Evolutionary conservation across 2,329 filamentous ascomycete species (phyloP), one percentile per base, ranked within the genome.

Genomic region (Aspergillus candidus): DNA sequence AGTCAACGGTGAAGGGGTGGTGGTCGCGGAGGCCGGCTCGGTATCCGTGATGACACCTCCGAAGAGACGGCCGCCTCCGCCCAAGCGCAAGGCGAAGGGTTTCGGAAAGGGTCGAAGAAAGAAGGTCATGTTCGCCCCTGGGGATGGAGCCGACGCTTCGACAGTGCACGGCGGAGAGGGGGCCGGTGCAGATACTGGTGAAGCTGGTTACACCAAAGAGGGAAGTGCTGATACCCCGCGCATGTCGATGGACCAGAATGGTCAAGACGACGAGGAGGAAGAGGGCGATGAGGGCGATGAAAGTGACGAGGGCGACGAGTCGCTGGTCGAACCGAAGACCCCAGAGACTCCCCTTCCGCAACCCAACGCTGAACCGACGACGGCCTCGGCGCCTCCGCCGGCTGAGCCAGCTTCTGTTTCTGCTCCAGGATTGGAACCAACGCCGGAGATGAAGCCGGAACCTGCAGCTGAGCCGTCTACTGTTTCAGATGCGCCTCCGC

Each of bases 41-140:
- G 56, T 71, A 65, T 55, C 64, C 35, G 63, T 67, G 8, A 55
- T 63, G 53, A 75, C 74, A 15, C 74, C 76, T 12, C 68, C 72
- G 4, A 75, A 74, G 60, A 79, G 83, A 60, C 80, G 84, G 48
- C 83, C 84, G 0, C 84, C 83, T 22, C 84, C 86, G 1, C 86
- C 86, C 0, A 89, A 88, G 64, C 83, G 87, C 64, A 94, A 91
- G 73, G 74, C 78, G 38, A 90, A 86, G 65, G 85, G 87, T 0
- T 82, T 86, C 31, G 88, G 88, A 6, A 80, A 88, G 50, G 87
- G 87, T 12, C 77, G 81, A 50, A 91, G 84, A 75, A 86, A 83
- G 67, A 88, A 83, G 62, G 78, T 82, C 34, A 76, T 76, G 49
- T 80, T 82, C 53, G 63, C 65, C 3, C 64, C 61, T 72, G 55